These are phyloP conservation scores for Eleusine coracana DNA, from an alignment of 176 grass and related monocot species.

Conservation along the genomic window DNA sequence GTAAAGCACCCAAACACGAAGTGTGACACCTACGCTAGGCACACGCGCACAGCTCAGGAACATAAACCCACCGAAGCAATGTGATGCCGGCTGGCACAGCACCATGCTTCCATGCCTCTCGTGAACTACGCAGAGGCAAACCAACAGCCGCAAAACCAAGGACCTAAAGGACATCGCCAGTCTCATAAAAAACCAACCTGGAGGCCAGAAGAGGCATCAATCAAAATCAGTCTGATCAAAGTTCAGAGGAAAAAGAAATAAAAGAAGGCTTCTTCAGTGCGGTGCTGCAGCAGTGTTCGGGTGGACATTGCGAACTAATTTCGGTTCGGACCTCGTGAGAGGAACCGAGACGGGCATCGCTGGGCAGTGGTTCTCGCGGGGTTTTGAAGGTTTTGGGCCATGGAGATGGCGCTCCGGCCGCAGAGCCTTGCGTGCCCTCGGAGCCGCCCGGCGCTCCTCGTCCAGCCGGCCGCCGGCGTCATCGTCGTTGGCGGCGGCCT, in stretches of 20 bases:
- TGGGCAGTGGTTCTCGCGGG: conserved; percentile 14
- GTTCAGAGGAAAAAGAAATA: not conserved
- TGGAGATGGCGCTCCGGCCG: conserved; percentile 47
- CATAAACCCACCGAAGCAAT: not conserved
- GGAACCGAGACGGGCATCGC: not conserved
- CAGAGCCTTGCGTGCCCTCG: conserved; percentile 22
- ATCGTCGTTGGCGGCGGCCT: not conserved
- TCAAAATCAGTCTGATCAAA: conserved; percentile 11
- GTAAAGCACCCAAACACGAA: no score
- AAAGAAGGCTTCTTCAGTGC: not conserved
- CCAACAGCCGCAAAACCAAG: not conserved
- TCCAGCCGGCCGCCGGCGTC: conserved; percentile 1
- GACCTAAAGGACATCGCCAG: not conserved
- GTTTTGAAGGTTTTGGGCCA: conserved; percentile 14
- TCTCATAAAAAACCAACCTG: not conserved
- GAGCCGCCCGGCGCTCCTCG: not conserved
- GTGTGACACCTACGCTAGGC: no score
- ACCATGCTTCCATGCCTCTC: not conserved
- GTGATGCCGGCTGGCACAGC: not conserved
- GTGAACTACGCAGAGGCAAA: not conserved
- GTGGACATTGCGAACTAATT: no score
- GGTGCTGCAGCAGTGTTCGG: not conserved
- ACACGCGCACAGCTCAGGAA: not conserved
- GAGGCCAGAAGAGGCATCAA: conserved; percentile 15
- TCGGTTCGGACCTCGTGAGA: not conserved